These are phyloP conservation scores for Phytophthora aleatoria DNA, from an alignment of 352 stramenopile species.

Conservation along the genomic window DNA sequence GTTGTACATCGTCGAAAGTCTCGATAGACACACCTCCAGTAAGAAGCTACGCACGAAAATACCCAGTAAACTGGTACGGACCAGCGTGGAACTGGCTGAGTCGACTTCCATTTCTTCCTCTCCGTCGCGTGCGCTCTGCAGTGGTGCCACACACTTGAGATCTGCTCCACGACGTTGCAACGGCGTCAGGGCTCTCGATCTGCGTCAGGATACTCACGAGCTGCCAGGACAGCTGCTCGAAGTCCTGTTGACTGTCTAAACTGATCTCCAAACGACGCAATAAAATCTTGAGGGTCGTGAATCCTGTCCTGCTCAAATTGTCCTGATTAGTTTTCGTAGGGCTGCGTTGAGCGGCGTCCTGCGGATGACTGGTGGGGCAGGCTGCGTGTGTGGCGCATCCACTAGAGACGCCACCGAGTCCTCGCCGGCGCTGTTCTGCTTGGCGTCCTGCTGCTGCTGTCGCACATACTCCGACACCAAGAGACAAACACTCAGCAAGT, in stretches of 20 bases:
- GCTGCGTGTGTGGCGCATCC: conserved; percentile 7
- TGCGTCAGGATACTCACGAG: conserved; percentile 56
- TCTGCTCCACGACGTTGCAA: conserved; percentile 72
- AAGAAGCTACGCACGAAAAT: conserved; percentile 76
- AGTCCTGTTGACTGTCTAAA: conserved; percentile 44
- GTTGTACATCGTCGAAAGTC: conserved; percentile 61
- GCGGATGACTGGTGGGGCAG: conserved; percentile 23
- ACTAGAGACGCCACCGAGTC: conserved; percentile 32
- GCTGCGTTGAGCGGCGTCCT: conserved; percentile 42
- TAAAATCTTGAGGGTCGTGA: conserved; percentile 45
- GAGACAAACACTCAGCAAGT: conserved; percentile 55
- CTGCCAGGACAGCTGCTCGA: conserved; percentile 47
- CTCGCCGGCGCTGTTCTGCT: conserved; percentile 15
- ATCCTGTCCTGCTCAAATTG: conserved; percentile 1
- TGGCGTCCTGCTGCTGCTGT: conserved; percentile 43
- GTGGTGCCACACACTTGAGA: conserved; percentile 64
- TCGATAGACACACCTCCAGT: conserved; percentile 61
- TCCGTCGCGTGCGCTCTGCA: conserved; percentile 27
- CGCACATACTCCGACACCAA: conserved; percentile 56
- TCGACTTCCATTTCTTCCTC: conserved; percentile 33
- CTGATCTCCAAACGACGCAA: conserved; percentile 50
- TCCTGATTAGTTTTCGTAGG: conserved; percentile 28
- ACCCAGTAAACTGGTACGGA: conserved; percentile 60
- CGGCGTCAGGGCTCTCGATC: conserved; percentile 67
- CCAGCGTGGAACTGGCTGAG: conserved; percentile 53